Base-by-base conservation (phyloP, 805 yeast species). In the Saccharomycopsis fermentans region DNA sequence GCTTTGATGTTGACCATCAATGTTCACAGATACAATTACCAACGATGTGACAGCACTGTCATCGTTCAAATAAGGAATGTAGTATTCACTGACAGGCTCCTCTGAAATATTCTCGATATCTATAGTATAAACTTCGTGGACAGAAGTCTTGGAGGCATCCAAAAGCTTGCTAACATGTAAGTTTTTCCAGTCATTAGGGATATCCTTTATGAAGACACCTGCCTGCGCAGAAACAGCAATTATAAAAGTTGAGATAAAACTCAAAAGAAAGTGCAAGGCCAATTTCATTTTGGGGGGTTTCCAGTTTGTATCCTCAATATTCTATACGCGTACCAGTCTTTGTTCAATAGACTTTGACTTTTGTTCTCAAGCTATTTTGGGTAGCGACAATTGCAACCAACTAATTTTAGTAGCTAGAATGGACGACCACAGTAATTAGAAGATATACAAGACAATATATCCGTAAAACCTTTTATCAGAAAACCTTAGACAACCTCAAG, bases 121-220 rank as follows among this genome's bases (percentile, higher is more conserved):
- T 48, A 90, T 67, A n/a, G 77, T 70, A 59, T 77, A 71, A 27
- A 78, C 74, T 67, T 86, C 95, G 63, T 80, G 81, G 48, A 82
- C 77, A 68, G 85, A 90, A 2, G 90, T 73, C 63, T 80, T 81
- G 34, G 79, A 67, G 55, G 90, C 77, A 65, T 90, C 96, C 39
- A 89, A 66, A 8, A 77, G 69, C 63, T 88, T 81, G 14, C 72
- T 68, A 63, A 80, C 77, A 34, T 81, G 77, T 35, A 72, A 66
- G 69, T 89, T 90, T 65, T 79, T 83, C 79, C 79, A 76, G 52
- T 47, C 48, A 11, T 34, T 32, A 2, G 54, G 50, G 1, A 52
- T 52, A n/a, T 39, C 50, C 26, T 43, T 21, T n/a, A 29, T 35
- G n/a, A 34, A 36, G 26, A 24, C 21, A 19, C 40, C n/a, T 26